Evolutionary conservation across 805 yeast species (phyloP).

Genomic region (Wickerhamiella dianesei): DNA sequence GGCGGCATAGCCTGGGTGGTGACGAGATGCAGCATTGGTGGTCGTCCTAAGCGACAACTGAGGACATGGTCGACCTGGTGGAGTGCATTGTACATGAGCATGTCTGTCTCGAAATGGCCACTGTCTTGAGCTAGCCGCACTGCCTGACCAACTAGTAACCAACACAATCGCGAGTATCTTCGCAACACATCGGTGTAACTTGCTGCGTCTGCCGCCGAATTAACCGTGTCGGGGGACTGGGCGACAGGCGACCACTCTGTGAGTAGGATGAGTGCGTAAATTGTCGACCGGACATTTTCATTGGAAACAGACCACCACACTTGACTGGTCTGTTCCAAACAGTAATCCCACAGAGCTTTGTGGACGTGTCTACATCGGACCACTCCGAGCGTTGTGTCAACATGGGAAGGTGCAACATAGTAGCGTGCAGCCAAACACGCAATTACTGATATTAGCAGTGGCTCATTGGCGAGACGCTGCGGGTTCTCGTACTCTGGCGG

Average conservation of each 20-base stretch:
- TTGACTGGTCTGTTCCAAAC: slow-evolving; percentile 1
- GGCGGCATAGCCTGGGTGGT: slow-evolving; percentile 37
- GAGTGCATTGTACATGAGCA: slow-evolving; percentile 67
- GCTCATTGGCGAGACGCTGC: slow-evolving; percentile 5
- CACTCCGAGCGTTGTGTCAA: not conserved
- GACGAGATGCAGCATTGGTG: slow-evolving; percentile 66
- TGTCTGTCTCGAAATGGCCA: slow-evolving; percentile 63
- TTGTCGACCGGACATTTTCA: slow-evolving; percentile 5
- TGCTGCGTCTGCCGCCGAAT: not conserved
- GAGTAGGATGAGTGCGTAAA: slow-evolving; percentile 5
- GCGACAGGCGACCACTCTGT: slow-evolving; percentile 8
- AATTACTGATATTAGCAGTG: slow-evolving; percentile 7
- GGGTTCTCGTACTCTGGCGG: slow-evolving; percentile 8
- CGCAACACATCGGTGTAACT: slow-evolving; percentile 2
- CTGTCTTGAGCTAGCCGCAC: slow-evolving; percentile 76
- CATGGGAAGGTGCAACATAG: not conserved
- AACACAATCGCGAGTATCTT: slow-evolving; percentile 50
- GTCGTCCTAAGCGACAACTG: slow-evolving; percentile 65
- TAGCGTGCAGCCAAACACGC: slow-evolving; percentile 6
- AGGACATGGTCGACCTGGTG: slow-evolving; percentile 73
- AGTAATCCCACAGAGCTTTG: slow-evolving; percentile 6
- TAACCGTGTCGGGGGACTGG: not conserved
- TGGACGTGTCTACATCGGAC: slow-evolving; percentile 3
- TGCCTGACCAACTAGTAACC: slow-evolving; percentile 86
- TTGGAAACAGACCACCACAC: slow-evolving; percentile 8